Conservation (phyloP, 2,329 filamentous ascomycete genomes). For the Phialocephala sp. region DNA sequence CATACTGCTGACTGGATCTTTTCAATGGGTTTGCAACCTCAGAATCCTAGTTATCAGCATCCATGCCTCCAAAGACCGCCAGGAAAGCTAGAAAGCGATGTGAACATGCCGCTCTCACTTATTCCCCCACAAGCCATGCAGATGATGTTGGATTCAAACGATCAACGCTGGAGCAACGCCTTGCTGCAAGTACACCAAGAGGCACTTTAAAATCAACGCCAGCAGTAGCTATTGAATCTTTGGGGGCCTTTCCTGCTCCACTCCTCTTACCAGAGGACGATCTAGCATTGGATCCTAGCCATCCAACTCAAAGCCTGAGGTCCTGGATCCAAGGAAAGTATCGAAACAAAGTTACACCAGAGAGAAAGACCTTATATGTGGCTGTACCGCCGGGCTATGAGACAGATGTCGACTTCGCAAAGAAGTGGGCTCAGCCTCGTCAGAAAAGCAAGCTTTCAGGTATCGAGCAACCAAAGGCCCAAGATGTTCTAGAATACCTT, state of each 20-base stretch:
- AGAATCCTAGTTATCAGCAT: neutral
- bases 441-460: neutral
- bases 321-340: conserved; percentile 31
- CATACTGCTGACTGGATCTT: neutral
- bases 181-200: conserved; percentile 41
- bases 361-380: conserved; percentile 35
- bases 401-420: conserved; percentile 17
- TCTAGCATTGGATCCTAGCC: conserved; percentile 31
- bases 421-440: conserved; percentile 22
- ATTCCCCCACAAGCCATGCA: conserved; percentile 16
- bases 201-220: neutral
- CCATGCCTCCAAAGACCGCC: conserved; percentile 1
- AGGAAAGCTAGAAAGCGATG: neutral
- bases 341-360: conserved; percentile 32
- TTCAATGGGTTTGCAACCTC: neutral
- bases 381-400: conserved; percentile 30
- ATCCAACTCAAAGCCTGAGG: conserved; percentile 34
- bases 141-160: conserved; percentile 16
- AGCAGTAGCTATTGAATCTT: neutral
- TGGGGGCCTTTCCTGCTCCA: conserved; percentile 33
- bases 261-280: conserved; percentile 37
- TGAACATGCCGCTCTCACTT: neutral
- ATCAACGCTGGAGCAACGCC: conserved; percentile 24
- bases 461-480: conserved; percentile 17
- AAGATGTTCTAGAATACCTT: conserved; percentile 34